Evolutionary conservation across 2,329 filamentous ascomycete genomes (phyloP).

Genomic region (Colletotrichum caudatum): DNA sequence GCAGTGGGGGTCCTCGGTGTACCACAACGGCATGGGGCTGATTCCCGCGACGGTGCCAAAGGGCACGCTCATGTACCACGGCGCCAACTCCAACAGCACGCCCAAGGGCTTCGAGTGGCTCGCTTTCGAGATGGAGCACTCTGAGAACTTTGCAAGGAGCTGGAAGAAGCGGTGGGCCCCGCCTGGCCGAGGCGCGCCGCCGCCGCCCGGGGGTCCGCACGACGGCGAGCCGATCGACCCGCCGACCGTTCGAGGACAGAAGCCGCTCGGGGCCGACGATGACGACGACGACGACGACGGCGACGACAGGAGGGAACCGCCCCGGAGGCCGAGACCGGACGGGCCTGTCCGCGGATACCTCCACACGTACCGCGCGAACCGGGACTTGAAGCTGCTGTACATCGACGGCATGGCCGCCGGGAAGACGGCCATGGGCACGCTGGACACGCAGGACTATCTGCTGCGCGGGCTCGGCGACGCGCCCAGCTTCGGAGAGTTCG

Average conservation of each 20-base stretch:
- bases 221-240: neutral
- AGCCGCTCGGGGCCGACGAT: neutral
- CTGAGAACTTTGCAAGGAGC: slow-evolving; percentile 69
- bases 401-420: slow-evolving; percentile 78
- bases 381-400: slow-evolving; percentile 72
- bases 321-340: neutral
- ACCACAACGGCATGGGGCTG: slow-evolving; percentile 82
- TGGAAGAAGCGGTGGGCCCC: slow-evolving; percentile 10
- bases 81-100: slow-evolving; percentile 58
- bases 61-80: slow-evolving; percentile 77
- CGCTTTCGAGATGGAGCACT: slow-evolving; percentile 82
- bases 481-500: slow-evolving; percentile 54
- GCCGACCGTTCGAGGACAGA: neutral
- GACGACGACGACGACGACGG: too few species aligned
- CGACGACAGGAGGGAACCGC: slow-evolving; percentile 15
- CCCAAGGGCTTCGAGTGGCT: slow-evolving; percentile 75
- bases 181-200: neutral
- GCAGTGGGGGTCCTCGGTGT: slow-evolving; percentile 78
- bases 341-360: slow-evolving; percentile 65
- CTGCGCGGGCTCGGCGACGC: slow-evolving; percentile 57
- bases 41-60: slow-evolving; percentile 74
- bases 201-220: neutral
- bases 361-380: slow-evolving; percentile 72
- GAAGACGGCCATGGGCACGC: slow-evolving; percentile 73
- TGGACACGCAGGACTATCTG: slow-evolving; percentile 75